Percentiles rank a stretch among this genome's conserved stretches.
Conservation (phyloP, 192 early-diverging fungal genomes). For the Rhizoclosmatium sp. region DNA sequence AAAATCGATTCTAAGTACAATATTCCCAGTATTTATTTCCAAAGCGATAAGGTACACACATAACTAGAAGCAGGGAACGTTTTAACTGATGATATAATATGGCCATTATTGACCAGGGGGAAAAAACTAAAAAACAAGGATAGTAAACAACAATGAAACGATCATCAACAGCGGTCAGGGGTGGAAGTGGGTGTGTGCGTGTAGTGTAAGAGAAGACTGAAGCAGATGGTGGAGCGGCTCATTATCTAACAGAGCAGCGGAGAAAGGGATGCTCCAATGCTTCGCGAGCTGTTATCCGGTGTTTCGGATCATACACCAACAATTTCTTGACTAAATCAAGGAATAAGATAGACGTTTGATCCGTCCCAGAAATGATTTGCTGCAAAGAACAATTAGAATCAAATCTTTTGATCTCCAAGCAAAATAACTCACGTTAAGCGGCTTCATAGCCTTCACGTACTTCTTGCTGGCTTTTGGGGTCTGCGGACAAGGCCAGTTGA, state of each 20-base stretch:
- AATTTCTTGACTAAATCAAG: slow-evolving; percentile 76
- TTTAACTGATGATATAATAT: no score
- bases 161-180: neutral
- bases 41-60: no score
- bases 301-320: slow-evolving; percentile 80
- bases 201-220: neutral
- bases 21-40: no score
- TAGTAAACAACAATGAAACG: no score
- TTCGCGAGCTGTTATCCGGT: slow-evolving; percentile 81
- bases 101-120: no score
- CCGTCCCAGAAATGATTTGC: slow-evolving; percentile 47
- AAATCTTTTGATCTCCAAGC: neutral
- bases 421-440: slow-evolving; percentile 57
- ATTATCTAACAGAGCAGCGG: neutral
- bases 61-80: no score
- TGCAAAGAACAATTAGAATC: neutral
- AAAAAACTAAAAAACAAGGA: no score
- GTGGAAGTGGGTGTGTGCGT: neutral
- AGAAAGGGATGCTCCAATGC: slow-evolving; percentile 91
- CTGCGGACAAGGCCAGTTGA: slow-evolving; percentile 17
- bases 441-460: slow-evolving; percentile 66
- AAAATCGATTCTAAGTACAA: no score
- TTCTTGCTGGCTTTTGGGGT: slow-evolving; percentile 53
- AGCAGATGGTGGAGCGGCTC: neutral
- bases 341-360: slow-evolving; percentile 54